phyloP scores from a whole-genome alignment of 192 early-diverging fungal genomes.

The Entophlyctis luteolus region DNA sequence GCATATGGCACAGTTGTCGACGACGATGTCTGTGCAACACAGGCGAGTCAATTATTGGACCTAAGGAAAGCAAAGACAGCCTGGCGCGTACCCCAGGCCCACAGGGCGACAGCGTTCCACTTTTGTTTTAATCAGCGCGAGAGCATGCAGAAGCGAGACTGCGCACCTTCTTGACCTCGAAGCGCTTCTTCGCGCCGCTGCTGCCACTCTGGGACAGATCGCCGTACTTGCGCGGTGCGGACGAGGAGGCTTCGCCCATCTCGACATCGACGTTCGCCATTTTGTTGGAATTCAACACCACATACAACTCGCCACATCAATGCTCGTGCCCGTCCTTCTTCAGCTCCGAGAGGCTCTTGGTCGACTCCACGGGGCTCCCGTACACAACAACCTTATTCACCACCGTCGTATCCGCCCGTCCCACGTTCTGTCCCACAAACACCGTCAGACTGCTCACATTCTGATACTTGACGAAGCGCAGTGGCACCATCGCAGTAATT shows the following conservation, averaged over 20 bases:
- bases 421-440: conserved; percentile 66
- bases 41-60: background rate
- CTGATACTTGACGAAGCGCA: conserved; percentile 95
- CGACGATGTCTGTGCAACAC: conserved; percentile 75
- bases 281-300: conserved; percentile 9
- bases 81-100: conserved; percentile 84
- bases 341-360: conserved; percentile 54
- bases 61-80: background rate
- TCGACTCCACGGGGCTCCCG: conserved; percentile 62
- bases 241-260: conserved; percentile 28
- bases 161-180: conserved; percentile 88
- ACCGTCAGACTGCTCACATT: conserved; percentile 73
- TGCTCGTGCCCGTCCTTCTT: conserved; percentile 36
- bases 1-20: conserved; percentile 98
- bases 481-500: conserved; percentile 51
- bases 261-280: conserved; percentile 30
- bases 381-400: conserved; percentile 77
- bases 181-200: conserved; percentile 66
- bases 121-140: conserved; percentile 29
- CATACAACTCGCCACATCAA: background rate
- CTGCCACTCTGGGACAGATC: conserved; percentile 39
- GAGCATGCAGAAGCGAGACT: background rate
- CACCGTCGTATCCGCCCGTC: conserved; percentile 73
- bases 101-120: conserved; percentile 98
- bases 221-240: conserved; percentile 46